Percentiles rank a stretch among this genome's conserved stretches.
These are phyloP conservation scores for Pyrenula aspistea DNA, from an alignment of 495 filamentous ascomycete species.

Conservation along the genomic window DNA sequence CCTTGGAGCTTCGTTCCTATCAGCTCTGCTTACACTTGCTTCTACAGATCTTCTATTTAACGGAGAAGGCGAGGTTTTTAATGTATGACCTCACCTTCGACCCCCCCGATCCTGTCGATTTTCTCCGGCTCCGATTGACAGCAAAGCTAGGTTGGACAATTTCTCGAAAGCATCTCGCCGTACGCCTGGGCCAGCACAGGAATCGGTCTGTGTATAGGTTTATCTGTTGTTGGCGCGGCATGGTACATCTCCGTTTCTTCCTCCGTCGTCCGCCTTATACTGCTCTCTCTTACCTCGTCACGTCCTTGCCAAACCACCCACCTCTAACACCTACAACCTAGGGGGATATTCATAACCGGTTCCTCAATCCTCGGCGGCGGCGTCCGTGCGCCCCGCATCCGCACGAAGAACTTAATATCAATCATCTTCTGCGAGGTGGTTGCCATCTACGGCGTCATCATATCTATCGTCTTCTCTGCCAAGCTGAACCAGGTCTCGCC, in stretches of 20 bases:
- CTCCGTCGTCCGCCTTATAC: background rate
- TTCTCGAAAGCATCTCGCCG: slow-evolving; percentile 87
- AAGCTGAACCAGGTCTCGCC: slow-evolving; percentile 56
- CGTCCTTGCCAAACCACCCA: background rate
- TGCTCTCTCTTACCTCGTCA: slow-evolving; percentile 1
- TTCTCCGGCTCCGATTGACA: background rate
- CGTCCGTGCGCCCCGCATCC: slow-evolving; percentile 89
- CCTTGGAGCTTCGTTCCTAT: slow-evolving; percentile 3
- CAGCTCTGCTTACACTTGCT: slow-evolving; percentile 20
- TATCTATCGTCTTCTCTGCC: slow-evolving; percentile 93
- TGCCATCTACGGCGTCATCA: slow-evolving; percentile 99
- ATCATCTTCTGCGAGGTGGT: slow-evolving; percentile 99
- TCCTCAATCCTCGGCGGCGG: slow-evolving; percentile 97
- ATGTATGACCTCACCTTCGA: slow-evolving; percentile 47
- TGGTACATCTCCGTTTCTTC: slow-evolving; percentile 52
- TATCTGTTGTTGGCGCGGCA: slow-evolving; percentile 93
- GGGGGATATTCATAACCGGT: slow-evolving; percentile 98
- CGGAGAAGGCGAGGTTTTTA: slow-evolving; percentile 89
- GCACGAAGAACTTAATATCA: slow-evolving; percentile 98
- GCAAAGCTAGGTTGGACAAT: slow-evolving; percentile 67
- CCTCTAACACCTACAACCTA: slow-evolving; percentile 18
- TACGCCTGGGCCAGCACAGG: slow-evolving; percentile 87
- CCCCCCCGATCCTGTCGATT: background rate
- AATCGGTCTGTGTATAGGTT: slow-evolving; percentile 86
- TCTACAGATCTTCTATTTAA: slow-evolving; percentile 93